A percentile compares a stretch with the other conserved stretches of the same genome.
Conservation (phyloP, 1,284 basidiomycete species). For the Tremellales sp. region DNA sequence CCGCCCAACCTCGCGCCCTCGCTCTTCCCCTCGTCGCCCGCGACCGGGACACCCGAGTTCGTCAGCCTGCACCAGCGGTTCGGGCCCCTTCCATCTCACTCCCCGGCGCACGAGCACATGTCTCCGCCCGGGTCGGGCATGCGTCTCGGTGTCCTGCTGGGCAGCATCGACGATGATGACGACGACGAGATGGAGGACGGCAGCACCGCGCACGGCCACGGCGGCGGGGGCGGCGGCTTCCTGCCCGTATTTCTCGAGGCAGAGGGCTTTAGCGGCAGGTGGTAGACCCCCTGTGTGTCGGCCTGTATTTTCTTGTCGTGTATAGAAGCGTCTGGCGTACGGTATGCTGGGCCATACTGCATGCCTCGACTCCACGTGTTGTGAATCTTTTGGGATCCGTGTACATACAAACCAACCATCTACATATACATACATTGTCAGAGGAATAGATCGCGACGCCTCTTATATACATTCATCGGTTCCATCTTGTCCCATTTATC, state of each 20-base stretch:
- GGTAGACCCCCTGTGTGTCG: too few relatives aligned
- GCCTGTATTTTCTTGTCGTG: too few relatives aligned
- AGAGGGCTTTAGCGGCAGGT: conserved; percentile 15
- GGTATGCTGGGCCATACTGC: too few relatives aligned
- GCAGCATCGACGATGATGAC: conserved; percentile 19
- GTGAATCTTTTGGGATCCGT: too few relatives aligned
- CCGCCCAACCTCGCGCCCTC: conserved; percentile 26
- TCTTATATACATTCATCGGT: too few relatives aligned
- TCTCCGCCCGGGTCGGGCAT: conserved; percentile 33
- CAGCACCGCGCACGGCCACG: conserved; percentile 26
- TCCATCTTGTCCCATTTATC: too few relatives aligned
- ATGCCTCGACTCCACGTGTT: too few relatives aligned
- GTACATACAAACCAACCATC: too few relatives aligned
- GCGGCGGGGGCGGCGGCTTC: conserved; percentile 9
- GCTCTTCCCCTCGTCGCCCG: conserved; percentile 34
- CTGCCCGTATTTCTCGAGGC: conserved; percentile 29
- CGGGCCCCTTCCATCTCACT: not conserved
- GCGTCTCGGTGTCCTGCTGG: conserved; percentile 38
- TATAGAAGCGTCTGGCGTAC: too few relatives aligned
- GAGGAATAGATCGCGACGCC: too few relatives aligned
- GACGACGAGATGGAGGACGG: conserved; percentile 17
- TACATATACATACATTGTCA: too few relatives aligned
- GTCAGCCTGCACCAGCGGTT: not conserved
- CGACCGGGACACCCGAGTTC: conserved; percentile 20
- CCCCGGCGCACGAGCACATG: not conserved